phyloP scores from a whole-genome alignment of 2,329 filamentous ascomycete genomes.

The Pseudocercospora fuligena region DNA sequence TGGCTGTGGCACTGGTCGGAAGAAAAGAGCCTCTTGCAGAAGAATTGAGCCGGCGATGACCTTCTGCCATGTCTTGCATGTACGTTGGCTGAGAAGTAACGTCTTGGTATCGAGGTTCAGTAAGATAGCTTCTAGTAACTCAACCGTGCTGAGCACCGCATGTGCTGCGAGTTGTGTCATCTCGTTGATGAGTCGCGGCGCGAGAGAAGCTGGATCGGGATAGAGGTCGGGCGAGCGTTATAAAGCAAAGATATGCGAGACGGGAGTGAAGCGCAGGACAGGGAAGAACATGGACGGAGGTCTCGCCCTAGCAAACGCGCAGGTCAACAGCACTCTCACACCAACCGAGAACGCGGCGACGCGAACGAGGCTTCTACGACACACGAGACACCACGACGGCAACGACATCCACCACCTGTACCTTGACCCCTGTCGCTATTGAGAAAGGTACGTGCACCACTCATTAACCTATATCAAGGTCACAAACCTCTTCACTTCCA shows the following conservation, averaged over 20 bases:
- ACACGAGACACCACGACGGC: not conserved
- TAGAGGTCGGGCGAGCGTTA: not conserved
- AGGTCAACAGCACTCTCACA: no score
- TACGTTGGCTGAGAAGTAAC: not conserved
- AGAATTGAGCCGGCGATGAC: not conserved
- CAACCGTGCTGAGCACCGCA: not conserved
- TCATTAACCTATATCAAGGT: not conserved
- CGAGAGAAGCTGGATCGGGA: not conserved
- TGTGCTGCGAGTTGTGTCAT: not conserved
- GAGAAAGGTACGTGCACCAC: not conserved
- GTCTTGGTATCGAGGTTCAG: not conserved
- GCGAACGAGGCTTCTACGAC: not conserved
- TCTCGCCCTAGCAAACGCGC: not conserved
- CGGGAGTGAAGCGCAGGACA: not conserved
- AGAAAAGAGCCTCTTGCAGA: not conserved
- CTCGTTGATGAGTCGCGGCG: not conserved
- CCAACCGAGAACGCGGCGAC: not conserved
- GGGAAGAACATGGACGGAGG: not conserved
- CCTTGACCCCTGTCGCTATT: not conserved
- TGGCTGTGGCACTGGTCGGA: not conserved
- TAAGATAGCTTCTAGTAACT: not conserved
- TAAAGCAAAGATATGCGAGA: not conserved
- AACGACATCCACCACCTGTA: not conserved
- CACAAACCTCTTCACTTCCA: not conserved
- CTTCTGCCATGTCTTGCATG: not conserved